A percentile compares a stretch with the other conserved stretches of the same genome.
Conservation (phyloP, 441 rosid genomes). For the Omphalea diandra region DNA sequence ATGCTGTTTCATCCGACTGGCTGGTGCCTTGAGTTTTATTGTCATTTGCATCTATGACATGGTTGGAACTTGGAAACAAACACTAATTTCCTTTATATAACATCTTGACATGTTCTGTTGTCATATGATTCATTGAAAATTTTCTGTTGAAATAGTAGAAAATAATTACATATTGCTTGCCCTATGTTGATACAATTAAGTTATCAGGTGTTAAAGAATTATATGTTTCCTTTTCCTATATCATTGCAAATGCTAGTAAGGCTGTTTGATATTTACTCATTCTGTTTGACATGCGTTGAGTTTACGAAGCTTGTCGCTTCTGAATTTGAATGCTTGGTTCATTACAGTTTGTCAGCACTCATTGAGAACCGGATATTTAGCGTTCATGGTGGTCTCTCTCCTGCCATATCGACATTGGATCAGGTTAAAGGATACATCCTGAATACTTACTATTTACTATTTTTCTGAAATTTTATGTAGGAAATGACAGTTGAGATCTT, state of each 20-base stretch:
- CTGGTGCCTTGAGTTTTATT: neutral
- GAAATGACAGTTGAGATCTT: constrained; percentile 17
- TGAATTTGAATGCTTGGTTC: constrained; percentile 22
- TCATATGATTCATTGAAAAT: too few relatives aligned
- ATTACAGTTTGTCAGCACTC: constrained; percentile 75
- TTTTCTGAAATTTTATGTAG: constrained; percentile 9
- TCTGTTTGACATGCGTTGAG: neutral
- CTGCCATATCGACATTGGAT: constrained; percentile 72
- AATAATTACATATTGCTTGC: neutral
- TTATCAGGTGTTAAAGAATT: neutral
- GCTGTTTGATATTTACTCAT: constrained; percentile 1
- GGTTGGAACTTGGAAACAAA: neutral
- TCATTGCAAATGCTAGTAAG: neutral
- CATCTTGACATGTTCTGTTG: neutral
- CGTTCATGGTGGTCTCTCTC: constrained; percentile 96
- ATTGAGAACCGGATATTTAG: constrained; percentile 83
- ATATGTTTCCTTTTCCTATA: neutral
- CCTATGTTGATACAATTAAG: neutral
- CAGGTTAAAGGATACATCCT: constrained; percentile 55
- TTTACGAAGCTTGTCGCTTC: constrained; percentile 3
- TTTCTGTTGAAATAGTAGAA: neutral
- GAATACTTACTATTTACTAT: constrained; percentile 15
- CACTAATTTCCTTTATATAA: neutral
- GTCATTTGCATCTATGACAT: neutral
- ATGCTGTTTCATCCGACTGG: neutral